These are phyloP conservation scores for Fusarium lateritium DNA, from an alignment of 2,329 filamentous ascomycete genomes.

Conservation along the genomic window DNA sequence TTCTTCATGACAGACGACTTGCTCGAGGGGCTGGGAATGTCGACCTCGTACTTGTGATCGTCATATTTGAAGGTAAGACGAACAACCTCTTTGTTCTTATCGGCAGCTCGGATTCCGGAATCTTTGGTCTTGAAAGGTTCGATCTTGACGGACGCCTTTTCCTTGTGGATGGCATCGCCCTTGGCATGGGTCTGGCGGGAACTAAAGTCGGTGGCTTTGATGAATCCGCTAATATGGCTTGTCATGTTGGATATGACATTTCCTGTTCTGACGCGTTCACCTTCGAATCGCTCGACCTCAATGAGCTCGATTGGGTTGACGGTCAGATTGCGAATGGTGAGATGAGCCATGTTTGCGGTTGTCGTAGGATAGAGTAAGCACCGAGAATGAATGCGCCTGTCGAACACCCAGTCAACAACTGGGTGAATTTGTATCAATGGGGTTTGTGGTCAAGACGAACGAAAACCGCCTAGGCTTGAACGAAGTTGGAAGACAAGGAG, in stretches of 20 bases:
- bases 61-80: constrained; percentile 81
- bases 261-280: constrained; percentile 58
- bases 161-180: constrained; percentile 71
- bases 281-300: constrained; percentile 80
- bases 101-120: constrained; percentile 70
- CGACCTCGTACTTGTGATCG: constrained; percentile 73
- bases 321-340: constrained; percentile 89
- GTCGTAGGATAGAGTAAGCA: constrained; percentile 4
- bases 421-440: constrained; percentile 1
- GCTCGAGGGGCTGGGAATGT: constrained; percentile 74
- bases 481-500: neutral
- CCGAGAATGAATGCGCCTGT: constrained; percentile 14
- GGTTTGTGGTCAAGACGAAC: neutral
- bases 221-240: constrained; percentile 59
- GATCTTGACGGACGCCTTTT: constrained; percentile 75
- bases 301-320: constrained; percentile 80
- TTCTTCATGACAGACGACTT: constrained; percentile 74
- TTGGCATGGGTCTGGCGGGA: constrained; percentile 59
- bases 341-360: constrained; percentile 60
- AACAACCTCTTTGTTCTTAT: constrained; percentile 75
- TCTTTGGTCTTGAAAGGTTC: constrained; percentile 76
- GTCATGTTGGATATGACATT: constrained; percentile 63
- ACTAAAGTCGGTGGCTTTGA: constrained; percentile 59
- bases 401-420: constrained; percentile 1
- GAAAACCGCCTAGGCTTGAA: neutral